Evolutionary conservation across 2,329 filamentous ascomycete genomes (phyloP).

Genomic region (Beauveria sp.): DNA sequence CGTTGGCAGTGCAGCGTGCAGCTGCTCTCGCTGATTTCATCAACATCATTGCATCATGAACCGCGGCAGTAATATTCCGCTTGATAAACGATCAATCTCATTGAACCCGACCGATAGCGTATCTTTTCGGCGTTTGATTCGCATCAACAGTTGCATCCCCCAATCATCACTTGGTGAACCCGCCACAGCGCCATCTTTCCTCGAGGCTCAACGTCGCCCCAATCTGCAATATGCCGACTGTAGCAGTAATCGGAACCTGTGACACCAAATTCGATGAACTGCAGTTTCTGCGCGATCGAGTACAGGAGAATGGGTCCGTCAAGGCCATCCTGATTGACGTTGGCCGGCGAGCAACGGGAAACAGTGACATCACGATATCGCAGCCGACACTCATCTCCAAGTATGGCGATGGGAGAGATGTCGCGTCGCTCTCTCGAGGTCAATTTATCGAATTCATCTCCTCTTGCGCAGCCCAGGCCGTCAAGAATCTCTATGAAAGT

Average conservation of each 20-base stretch:
- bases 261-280: slow-evolving; percentile 58
- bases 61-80: not conserved
- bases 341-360: slow-evolving; percentile 35
- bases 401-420: slow-evolving; percentile 23
- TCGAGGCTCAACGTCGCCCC: not conserved
- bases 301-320: slow-evolving; percentile 23
- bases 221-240: slow-evolving; percentile 23
- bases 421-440: slow-evolving; percentile 37
- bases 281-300: slow-evolving; percentile 42
- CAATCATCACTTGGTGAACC: not conserved
- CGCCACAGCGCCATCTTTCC: too few relatives aligned
- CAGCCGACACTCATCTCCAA: slow-evolving; percentile 33
- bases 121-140: too few relatives aligned
- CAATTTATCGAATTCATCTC: slow-evolving; percentile 52
- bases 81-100: not conserved
- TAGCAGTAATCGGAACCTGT: slow-evolving; percentile 53
- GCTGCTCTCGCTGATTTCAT: not conserved
- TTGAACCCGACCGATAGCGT: not conserved
- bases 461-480: slow-evolving; percentile 32
- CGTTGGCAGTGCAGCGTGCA: not conserved
- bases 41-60: not conserved
- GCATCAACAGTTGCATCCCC: not conserved
- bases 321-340: slow-evolving; percentile 30
- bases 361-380: slow-evolving; percentile 39
- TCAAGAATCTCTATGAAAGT: slow-evolving; percentile 30